phyloP scores from a whole-genome alignment of 1,284 basidiomycete genomes.

The Microbotryum intermedium region DNA sequence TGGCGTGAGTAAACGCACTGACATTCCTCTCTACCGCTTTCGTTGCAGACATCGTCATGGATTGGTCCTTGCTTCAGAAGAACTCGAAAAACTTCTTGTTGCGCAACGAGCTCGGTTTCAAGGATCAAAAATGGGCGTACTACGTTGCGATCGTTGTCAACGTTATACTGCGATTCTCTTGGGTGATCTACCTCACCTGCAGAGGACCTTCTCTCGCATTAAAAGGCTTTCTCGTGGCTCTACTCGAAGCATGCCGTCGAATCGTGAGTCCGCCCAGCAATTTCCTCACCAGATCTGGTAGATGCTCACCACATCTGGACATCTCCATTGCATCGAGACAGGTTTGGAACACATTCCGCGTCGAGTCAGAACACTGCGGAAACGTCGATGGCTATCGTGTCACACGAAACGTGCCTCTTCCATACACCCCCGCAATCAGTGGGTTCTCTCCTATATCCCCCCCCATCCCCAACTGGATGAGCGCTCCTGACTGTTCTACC shows the following conservation, averaged over 20 bases:
- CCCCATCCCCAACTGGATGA: too few relatives aligned
- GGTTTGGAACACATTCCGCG: constrained; percentile 27
- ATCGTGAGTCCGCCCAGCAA: too few relatives aligned
- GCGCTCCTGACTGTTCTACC: too few relatives aligned
- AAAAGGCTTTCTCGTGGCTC: constrained; percentile 21
- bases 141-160: constrained; percentile 29
- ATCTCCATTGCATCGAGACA: background rate
- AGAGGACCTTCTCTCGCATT: constrained; percentile 7
- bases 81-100: constrained; percentile 25
- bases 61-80: constrained; percentile 31
- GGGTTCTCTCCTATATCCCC: too few relatives aligned
- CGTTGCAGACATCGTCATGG: constrained; percentile 28
- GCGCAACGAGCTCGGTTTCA: constrained; percentile 32
- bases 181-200: constrained; percentile 27
- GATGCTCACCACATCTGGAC: background rate
- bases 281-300: constrained; percentile 5
- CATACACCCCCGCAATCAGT: constrained; percentile 10
- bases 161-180: constrained; percentile 29
- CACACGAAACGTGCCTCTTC: constrained; percentile 26
- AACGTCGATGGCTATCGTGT: constrained; percentile 30
- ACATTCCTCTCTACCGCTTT: background rate
- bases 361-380: constrained; percentile 32
- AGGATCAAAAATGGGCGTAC: constrained; percentile 28
- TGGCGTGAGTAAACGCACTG: background rate
- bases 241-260: constrained; percentile 10